These are phyloP conservation scores for Edaphochlamys debaryana DNA, from an alignment of 139 green algal species.

Conservation along the genomic window DNA sequence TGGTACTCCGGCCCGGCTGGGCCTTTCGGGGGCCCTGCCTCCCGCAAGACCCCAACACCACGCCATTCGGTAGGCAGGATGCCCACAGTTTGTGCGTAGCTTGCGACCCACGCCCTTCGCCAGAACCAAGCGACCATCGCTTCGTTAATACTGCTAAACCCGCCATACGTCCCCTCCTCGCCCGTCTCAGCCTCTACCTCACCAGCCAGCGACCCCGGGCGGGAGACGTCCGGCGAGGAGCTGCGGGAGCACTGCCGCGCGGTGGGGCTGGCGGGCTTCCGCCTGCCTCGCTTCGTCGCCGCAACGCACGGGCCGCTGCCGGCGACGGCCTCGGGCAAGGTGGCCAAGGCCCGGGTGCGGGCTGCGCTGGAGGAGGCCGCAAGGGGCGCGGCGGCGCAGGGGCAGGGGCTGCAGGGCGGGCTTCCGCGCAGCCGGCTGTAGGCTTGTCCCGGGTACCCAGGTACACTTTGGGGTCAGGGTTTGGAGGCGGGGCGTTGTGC, in stretches of 20 bases:
- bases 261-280: conserved; percentile 71
- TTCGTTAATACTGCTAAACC: neutral
- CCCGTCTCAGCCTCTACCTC: too few species aligned
- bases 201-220: too few species aligned
- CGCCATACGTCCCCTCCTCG: too few species aligned
- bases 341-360: conserved; percentile 69
- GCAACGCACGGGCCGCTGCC: conserved; percentile 53
- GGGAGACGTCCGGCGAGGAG: neutral
- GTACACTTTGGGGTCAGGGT: too few species aligned
- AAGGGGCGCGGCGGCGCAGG: too few species aligned
- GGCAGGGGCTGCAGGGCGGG: too few species aligned
- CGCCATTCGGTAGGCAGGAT: too few species aligned
- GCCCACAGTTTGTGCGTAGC: too few species aligned
- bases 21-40: conserved; percentile 21
- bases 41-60: too few species aligned
- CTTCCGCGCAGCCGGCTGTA: too few species aligned
- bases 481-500: too few species aligned
- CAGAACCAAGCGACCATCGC: neutral
- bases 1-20: conserved; percentile 71
- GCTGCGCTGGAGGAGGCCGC: conserved; percentile 18
- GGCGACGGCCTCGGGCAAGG: conserved; percentile 74
- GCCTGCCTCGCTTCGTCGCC: conserved; percentile 64
- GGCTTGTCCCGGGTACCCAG: too few species aligned
- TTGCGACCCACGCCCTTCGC: neutral
- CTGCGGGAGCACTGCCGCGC: conserved; percentile 66